Percentiles rank a stretch among this genome's conserved stretches.
Conservation (phyloP, 1,284 basidiomycete genomes). For the Fomes fomentarius region DNA sequence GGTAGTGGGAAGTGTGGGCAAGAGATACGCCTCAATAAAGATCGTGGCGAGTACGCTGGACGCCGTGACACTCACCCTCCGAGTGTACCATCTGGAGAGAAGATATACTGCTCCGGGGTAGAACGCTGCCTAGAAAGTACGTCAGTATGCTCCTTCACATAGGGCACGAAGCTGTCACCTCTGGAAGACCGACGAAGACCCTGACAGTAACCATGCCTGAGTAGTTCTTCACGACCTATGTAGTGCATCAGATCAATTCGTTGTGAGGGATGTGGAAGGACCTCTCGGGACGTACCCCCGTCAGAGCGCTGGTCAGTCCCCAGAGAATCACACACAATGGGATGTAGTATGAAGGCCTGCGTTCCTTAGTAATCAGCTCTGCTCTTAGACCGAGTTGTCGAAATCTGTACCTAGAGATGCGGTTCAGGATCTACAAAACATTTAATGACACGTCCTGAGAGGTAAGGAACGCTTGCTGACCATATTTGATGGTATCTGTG, state of each 20-base stretch:
- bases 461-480: constrained; percentile 33
- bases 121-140: constrained; percentile 54
- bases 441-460: not conserved
- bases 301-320: constrained; percentile 64
- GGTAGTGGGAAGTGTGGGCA: too few species aligned
- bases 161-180: constrained; percentile 36
- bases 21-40: too few species aligned
- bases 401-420: constrained; percentile 46
- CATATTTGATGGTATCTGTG: constrained; percentile 71
- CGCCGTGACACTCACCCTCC: constrained; percentile 49
- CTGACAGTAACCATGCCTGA: constrained; percentile 59
- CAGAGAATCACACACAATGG: constrained; percentile 60
- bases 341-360: constrained; percentile 65
- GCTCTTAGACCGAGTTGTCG: not conserved
- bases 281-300: constrained; percentile 45
- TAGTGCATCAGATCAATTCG: too few species aligned
- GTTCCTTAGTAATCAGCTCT: not conserved
- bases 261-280: constrained; percentile 4
- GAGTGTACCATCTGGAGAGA: constrained; percentile 70
- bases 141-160: not conserved
- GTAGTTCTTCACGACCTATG: constrained; percentile 59
- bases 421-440: constrained; percentile 50
- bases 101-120: constrained; percentile 67
- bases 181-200: constrained; percentile 65
- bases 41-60: too few species aligned